phyloP scores from a whole-genome alignment of 306 rosid species.

The Trifolium repens region DNA sequence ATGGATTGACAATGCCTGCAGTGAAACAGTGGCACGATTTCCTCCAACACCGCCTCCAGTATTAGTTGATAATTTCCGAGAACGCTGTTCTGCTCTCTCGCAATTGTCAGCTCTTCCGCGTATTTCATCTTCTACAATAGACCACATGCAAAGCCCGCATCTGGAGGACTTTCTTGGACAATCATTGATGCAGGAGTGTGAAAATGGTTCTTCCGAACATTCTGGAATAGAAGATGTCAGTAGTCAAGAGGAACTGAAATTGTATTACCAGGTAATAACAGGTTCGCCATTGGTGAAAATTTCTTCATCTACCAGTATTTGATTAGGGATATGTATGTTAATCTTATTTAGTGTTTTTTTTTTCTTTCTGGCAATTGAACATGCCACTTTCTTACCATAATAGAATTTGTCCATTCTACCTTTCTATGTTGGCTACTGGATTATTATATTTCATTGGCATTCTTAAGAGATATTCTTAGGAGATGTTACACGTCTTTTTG shows the following conservation, averaged over 20 bases:
- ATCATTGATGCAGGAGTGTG: conserved; percentile 54
- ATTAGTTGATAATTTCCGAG: conserved; percentile 70
- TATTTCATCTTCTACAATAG: conserved; percentile 64
- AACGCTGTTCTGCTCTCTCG: conserved; percentile 62
- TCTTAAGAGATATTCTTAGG: conserved; percentile 19
- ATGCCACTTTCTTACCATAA: conserved; percentile 6
- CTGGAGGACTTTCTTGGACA: conserved; percentile 71
- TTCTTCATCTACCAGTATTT: conserved; percentile 25
- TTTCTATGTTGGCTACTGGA: conserved; percentile 25
- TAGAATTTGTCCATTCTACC: conserved; percentile 28
- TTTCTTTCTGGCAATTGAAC: background rate
- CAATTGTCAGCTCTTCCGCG: conserved; percentile 76
- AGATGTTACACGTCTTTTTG: conserved; percentile 27
- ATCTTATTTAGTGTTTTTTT: background rate
- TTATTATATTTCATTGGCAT: conserved; percentile 26
- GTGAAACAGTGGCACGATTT: conserved; percentile 73
- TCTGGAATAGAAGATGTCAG: conserved; percentile 52
- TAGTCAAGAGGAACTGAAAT: conserved; percentile 57
- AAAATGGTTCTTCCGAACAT: conserved; percentile 49
- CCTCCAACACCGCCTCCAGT: conserved; percentile 71
- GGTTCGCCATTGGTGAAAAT: conserved; percentile 6
- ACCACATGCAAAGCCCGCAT: conserved; percentile 60
- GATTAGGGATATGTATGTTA: conserved; percentile 31
- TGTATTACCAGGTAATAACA: conserved; percentile 71
- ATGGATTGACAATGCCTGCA: conserved; percentile 89